Base-by-base conservation (phyloP, 345 rosid species). In the Pelargonium nanum region DNA sequence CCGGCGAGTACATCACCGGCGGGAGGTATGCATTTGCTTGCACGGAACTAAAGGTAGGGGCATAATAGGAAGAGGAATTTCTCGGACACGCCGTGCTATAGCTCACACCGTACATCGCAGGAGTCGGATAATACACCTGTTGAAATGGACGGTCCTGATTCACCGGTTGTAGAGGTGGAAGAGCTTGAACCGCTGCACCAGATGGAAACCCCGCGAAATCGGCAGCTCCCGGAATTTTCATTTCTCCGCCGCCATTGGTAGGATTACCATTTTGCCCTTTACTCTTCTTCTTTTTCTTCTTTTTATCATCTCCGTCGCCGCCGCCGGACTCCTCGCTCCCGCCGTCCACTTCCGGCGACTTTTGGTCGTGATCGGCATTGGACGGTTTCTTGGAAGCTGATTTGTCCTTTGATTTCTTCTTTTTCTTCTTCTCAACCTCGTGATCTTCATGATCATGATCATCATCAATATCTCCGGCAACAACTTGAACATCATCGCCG, bases 211-310 rank as follows among this genome's bases (percentile, higher is more conserved):
- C 23, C 16, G 17, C 23, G 24, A 25, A 25, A 34, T 44, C 26
- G 40, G 40, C 53, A 60, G 7, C 20, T 22, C 19, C 12, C 26
- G 6, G 13, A 45, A 51, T 24, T 6, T 61, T 50, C 57, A 55
- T 61, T 55, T 63, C 69, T 28, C 67, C 71, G 53, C 45, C 66
- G 25, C 52, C 62, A 25, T 40, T 67, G 7, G 52, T 25, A 23
- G 68, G 56, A 55, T 55, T 57, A 1, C 68, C 72, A 4, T 60
- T 63, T 40, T 66, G 54, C 26, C 65, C 68, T 0, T 65, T 62
- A 26, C 56, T 73, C 53, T 74, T 78, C 63, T 81, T 80, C 73
- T 80, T 81, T 66, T 80, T 77, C 62, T 62, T 68, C 66, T 62
- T 68, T 57, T 57, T 68, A 17, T 78, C 78, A 22, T 75, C 70